Base-by-base conservation (phyloP, 441 rosid species). In the Omphalea diandra region DNA sequence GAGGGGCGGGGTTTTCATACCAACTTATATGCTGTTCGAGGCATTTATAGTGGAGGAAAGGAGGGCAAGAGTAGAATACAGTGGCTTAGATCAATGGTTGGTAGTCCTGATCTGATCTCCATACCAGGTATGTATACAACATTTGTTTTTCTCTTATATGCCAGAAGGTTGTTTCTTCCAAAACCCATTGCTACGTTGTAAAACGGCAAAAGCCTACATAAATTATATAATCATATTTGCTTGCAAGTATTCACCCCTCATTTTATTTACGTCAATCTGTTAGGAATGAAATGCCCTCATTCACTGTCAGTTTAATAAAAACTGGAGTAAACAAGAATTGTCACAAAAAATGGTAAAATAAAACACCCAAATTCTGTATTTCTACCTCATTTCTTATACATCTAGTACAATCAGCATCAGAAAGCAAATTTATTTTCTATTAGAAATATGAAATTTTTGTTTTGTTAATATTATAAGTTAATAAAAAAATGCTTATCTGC, bases 21-120 rank as follows among this genome's bases (percentile, higher is more conserved):
- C 63, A 95, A 95, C 73, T 86, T 95, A 60, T 95, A 89, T 85
- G 93, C 91, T 79, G 87, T 95, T 71, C 79, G 85, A 67, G 96
- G 99, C 67, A 75, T 75, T 78, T 95, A 95, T 79, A 88, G 85
- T 81, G 99, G 99, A 77, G 99, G 98, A 79, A 92, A 81, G 79
- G 99, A 95, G 87, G 99, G 97, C 9, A 92, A 90, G 83, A 92
- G 98, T 83, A 90, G 83, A 83, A 89, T 95, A 71, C 99, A 92
- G 60, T 95, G 99, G 99, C 96, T 92, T 73, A 84, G 98, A 74
- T 84, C 99, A 54, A 95, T 92, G 97, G 90, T 95, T 71, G 99
- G 98, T 64, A 95, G 98, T 84, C 98, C 98, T 62, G 98, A 92
- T 84, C 96, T 88, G 75, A 90, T 94, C 72, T 92, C 99, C 67